These are phyloP conservation scores for Glebionis coronaria DNA, from an alignment of 129 eudicot species.

Conservation along the genomic window DNA sequence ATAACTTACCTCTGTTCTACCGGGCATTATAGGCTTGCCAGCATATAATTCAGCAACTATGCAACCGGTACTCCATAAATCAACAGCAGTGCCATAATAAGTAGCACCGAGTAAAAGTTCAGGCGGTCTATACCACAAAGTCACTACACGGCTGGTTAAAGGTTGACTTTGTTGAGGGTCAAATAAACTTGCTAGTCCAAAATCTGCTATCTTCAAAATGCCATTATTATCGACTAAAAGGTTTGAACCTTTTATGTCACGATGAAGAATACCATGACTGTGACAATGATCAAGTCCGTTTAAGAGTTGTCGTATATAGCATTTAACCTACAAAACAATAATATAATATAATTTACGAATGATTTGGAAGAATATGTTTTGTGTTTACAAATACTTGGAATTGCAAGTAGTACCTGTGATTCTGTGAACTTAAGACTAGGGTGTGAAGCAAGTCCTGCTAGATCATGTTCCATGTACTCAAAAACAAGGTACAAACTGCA, in stretches of 20 bases:
- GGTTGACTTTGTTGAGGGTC: slow-evolving; percentile 72
- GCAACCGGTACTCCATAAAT: slow-evolving; percentile 96
- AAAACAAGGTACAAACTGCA: slow-evolving; percentile 87
- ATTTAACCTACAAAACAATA: slow-evolving; percentile 56
- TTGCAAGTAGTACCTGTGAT: slow-evolving; percentile 55
- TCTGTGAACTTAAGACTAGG: slow-evolving; percentile 77
- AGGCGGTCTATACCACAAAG: slow-evolving; percentile 97
- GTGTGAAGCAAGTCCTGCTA: slow-evolving; percentile 83
- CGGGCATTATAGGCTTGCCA: slow-evolving; percentile 93
- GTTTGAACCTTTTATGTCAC: slow-evolving; percentile 90
- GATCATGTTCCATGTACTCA: slow-evolving; percentile 93
- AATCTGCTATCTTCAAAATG: slow-evolving; percentile 80
- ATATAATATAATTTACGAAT: not conserved
- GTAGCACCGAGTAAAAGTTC: slow-evolving; percentile 96
- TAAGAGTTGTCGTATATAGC: slow-evolving; percentile 75
- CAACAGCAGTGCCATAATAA: slow-evolving; percentile 75
- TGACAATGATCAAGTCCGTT: slow-evolving; percentile 90
- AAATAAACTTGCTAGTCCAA: slow-evolving; percentile 75
- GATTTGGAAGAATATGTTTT: not conserved
- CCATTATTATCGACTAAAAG: slow-evolving; percentile 81
- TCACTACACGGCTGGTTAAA: slow-evolving; percentile 81
- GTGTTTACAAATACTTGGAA: not conserved
- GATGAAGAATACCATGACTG: slow-evolving; percentile 72
- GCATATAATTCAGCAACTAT: slow-evolving; percentile 87
- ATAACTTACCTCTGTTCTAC: slow-evolving; percentile 79